Base-by-base conservation (phyloP, 2,329 filamentous ascomycete species). In the Didymella sp. region DNA sequence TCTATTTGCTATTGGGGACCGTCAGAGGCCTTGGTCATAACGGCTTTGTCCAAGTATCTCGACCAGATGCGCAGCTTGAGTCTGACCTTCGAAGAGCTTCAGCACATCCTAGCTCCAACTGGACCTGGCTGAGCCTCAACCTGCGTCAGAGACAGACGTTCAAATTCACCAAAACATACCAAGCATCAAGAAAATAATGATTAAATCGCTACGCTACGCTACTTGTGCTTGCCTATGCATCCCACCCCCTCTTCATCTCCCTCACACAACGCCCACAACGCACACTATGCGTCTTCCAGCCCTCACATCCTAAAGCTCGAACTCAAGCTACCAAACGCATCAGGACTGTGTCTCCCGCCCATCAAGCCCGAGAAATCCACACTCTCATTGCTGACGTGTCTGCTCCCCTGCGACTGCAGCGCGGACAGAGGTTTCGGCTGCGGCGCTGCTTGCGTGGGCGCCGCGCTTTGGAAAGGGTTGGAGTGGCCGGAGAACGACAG, bases 321-420 rank as follows among this genome's bases (percentile, higher is more conserved):
- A 68, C 89, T 91, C 61, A 93, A 78, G 47, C 88, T 90, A 2
- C 89, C 86, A 81, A 92, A 93, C 13, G 90, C 90, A 75, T 93
- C 90, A 3, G 90, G 90, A 66, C 89, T 92, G 70, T 92, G 89
- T 38, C 90, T 80, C 9, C 90, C 90, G 66, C 67, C 84, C 73
- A 86, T 81, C 37, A 89, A 84, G 63, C 87, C 82, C 52, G 81
- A 85, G 59, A 82, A 82, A 58, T 81, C 80, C 73, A 91, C 85
- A 73, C 89, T 92, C 70, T 92, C 90, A 45, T 89, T 84, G 67
- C 89, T 92, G 15, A 77, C 74, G 77, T 85, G 76, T 69, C 84
- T 63, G 6, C 67, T 25, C 15, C 61, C 52, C 53, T 63, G 64
- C 2, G 60, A 63, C 30, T 70, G 69, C 46, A 62, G 62, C 49